Conservation (phyloP, 345 rosid genomes). For the Eucalyptus curtisii region DNA sequence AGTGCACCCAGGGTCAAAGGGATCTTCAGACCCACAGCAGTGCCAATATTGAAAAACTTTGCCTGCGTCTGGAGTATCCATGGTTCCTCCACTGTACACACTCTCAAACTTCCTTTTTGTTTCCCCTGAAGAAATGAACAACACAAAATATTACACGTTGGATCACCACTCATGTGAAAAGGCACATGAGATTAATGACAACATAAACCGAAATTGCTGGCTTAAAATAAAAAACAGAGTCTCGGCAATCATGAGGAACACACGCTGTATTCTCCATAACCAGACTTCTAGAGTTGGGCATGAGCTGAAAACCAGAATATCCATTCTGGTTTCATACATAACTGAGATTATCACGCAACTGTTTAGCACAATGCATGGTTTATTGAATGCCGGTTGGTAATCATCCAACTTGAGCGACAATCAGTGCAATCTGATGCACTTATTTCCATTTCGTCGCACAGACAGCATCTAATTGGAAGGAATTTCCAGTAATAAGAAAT, state of each 20-base stretch:
- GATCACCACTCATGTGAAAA: background rate
- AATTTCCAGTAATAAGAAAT: background rate
- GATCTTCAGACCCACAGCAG: conserved; percentile 92
- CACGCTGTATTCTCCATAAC: background rate
- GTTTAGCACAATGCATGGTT: background rate
- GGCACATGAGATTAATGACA: background rate
- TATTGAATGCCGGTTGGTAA: background rate
- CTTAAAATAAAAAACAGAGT: background rate
- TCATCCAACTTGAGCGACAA: background rate
- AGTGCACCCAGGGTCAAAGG: conserved; percentile 81
- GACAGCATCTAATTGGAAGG: background rate
- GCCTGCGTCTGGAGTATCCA: conserved; percentile 76
- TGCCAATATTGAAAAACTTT: conserved; percentile 76
- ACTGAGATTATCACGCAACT: background rate
- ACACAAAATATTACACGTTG: background rate
- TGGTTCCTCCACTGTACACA: conserved; percentile 68
- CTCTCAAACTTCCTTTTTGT: conserved; percentile 93
- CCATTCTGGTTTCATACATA: background rate
- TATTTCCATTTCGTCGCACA: background rate
- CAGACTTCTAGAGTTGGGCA: background rate
- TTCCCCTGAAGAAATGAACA: conserved; percentile 39
- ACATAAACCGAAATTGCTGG: background rate
- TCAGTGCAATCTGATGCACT: background rate
- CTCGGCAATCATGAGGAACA: background rate
- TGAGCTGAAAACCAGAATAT: background rate